Evolutionary conservation across 2,329 filamentous ascomycete genomes (phyloP).

Genomic region (Diaporthe vexans): DNA sequence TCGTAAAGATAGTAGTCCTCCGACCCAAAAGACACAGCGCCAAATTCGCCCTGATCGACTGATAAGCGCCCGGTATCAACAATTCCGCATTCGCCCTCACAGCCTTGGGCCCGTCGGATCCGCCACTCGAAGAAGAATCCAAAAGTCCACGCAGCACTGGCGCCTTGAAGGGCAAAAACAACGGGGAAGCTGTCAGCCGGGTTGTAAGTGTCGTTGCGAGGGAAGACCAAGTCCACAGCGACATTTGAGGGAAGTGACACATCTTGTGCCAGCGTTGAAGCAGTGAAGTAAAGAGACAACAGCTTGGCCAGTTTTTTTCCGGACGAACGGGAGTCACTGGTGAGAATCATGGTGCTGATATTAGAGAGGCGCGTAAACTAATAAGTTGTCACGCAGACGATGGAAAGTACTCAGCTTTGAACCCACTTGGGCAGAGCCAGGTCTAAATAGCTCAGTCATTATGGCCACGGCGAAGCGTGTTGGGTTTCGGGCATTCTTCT

Average conservation of each 20-base stretch:
- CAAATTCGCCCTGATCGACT: slow-evolving; percentile 8
- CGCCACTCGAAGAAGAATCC: slow-evolving; percentile 26
- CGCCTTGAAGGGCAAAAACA: slow-evolving; percentile 49
- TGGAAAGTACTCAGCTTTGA: rapidly evolving
- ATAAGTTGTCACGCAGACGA: too few relatives aligned
- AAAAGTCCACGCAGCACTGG: slow-evolving; percentile 33
- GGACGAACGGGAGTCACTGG: neutral
- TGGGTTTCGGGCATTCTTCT: slow-evolving; percentile 7
- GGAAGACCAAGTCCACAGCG: slow-evolving; percentile 50
- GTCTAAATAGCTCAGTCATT: neutral
- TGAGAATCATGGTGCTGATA: neutral
- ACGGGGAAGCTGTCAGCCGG: slow-evolving; percentile 47
- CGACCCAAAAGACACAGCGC: neutral
- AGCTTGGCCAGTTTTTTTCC: neutral
- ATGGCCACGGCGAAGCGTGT: neutral
- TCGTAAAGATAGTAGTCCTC: slow-evolving; percentile 11
- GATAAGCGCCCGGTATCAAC: slow-evolving; percentile 15
- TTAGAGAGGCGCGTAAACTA: neutral
- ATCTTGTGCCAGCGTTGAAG: neutral
- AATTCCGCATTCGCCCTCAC: slow-evolving; percentile 14
- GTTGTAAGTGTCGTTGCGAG: slow-evolving; percentile 50
- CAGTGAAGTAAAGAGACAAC: neutral
- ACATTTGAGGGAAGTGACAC: slow-evolving; percentile 48
- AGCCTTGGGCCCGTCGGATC: neutral
- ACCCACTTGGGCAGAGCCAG: neutral